These are phyloP conservation scores for Tuber aestivum DNA, from an alignment of 495 filamentous ascomycete species.

Conservation along the genomic window DNA sequence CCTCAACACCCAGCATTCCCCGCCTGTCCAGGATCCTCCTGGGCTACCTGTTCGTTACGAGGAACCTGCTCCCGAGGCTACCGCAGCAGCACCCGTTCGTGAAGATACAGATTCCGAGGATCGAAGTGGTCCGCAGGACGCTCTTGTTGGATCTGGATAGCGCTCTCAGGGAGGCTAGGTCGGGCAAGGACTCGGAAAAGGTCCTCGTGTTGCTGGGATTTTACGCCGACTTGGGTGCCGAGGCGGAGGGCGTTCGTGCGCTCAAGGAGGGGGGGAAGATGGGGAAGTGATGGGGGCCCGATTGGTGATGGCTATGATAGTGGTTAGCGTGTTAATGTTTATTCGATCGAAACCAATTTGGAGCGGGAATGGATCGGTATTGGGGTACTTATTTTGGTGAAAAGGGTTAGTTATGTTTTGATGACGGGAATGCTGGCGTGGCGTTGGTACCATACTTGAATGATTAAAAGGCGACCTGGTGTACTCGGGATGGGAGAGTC, in stretches of 20 bases:
- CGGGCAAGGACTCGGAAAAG: constrained; percentile 50
- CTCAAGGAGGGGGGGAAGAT: constrained; percentile 50
- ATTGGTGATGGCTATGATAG: background rate
- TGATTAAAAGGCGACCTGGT: background rate
- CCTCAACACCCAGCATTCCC: constrained; percentile 25
- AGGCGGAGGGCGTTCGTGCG: constrained; percentile 65
- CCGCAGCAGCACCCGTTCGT: constrained; percentile 61
- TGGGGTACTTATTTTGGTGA: background rate
- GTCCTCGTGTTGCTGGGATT: constrained; percentile 66
- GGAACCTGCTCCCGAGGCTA: constrained; percentile 46
- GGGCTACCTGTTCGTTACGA: constrained; percentile 45
- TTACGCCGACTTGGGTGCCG: constrained; percentile 71
- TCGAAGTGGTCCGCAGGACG: constrained; percentile 63
- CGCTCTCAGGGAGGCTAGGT: constrained; percentile 65
- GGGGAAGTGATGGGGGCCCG: background rate
- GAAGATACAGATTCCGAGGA: constrained; percentile 51
- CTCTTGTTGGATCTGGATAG: constrained; percentile 75
- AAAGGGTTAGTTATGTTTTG: too few species aligned
- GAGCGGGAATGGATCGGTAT: background rate
- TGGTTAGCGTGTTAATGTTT: background rate
- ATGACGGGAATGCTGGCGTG: background rate
- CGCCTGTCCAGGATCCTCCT: constrained; percentile 47
- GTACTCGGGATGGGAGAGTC: background rate
- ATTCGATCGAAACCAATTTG: background rate
- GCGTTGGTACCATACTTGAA: background rate